Base-by-base conservation (phyloP, 331 rosid genomes). In the Acacia concinna region DNA sequence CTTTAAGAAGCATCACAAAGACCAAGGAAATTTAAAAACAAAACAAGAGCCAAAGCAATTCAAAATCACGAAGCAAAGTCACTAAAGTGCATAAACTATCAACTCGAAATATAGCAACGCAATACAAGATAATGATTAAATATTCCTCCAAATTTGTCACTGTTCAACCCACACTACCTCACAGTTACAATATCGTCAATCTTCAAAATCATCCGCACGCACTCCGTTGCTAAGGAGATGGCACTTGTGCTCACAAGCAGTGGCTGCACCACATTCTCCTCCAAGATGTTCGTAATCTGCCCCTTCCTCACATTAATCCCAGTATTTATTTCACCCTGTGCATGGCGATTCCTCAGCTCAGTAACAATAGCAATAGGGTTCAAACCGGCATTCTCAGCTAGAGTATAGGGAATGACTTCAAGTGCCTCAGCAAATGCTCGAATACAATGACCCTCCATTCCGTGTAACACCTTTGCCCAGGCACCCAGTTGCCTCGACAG, bases 231-330 rank as follows among this genome's bases (percentile, higher is more conserved):
- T 37, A 96, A 89, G 54, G 93, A 79, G 86, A 96, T 96, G 1
- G 99, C 98, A 41, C 98, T 96, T 3, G 97, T 96, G 89, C 99
- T 96, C 73, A 96, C 99, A 0, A 96, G 97, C 86, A 96, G 87
- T 0, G 99, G 99, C 89, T 96, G 99, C 89, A 95, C 99, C 89
- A 95, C 99, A 81, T 95, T 95, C 97, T 95, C 99, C 78, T 95
- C 99, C 85, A 93, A 83, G 84, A 95, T 95, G 81, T 95, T 93
- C 11, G 99, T 95, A 71, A 95, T 93, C 89, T 90, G 99, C 84
- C 98, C 99, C 89, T 96, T 96, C 96, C 99, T 93, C 85, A 96
- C 99, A 84, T 96, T 93, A 81, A 96, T 96, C 73, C 99, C 99
- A 14, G 98, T 76, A 81, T 93, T 96, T 54, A 93, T 88, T 87